phyloP scores from a whole-genome alignment of 176 grass and related monocot genomes.

The Musa schizocarpa region DNA sequence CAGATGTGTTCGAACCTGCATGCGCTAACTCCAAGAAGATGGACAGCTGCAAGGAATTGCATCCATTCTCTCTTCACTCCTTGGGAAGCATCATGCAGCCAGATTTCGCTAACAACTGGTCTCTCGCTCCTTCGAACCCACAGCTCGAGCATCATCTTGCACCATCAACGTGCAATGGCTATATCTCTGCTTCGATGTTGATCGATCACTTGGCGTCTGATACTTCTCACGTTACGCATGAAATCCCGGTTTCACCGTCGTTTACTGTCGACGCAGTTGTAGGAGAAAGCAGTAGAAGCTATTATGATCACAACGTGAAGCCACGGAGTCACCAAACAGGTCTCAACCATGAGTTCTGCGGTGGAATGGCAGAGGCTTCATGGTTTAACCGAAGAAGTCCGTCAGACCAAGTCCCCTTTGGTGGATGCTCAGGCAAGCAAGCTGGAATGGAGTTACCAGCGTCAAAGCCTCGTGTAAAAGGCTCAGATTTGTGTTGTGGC shows the following conservation, averaged over 20 bases:
- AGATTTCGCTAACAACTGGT: not conserved
- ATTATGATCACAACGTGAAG: no score
- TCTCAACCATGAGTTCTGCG: not conserved
- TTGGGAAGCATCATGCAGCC: not conserved
- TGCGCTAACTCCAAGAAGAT: not conserved
- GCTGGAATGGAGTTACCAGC: not conserved
- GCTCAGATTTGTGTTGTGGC: not conserved
- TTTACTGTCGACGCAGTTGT: no score
- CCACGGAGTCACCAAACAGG: no score
- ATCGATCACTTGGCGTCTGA: not conserved
- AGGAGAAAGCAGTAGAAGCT: no score
- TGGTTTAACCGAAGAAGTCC: not conserved
- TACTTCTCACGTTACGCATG: not conserved
- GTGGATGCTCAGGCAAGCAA: not conserved
- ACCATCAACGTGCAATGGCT: not conserved
- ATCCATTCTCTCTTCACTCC: not conserved
- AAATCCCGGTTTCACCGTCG: not conserved
- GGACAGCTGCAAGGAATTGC: not conserved
- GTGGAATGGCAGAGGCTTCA: not conserved
- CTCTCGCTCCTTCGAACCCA: not conserved
- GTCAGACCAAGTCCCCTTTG: not conserved
- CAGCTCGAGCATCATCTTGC: not conserved
- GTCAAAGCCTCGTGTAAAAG: not conserved
- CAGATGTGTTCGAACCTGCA: no score
- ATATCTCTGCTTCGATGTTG: not conserved